Evolutionary conservation across 129 eudicot genomes (phyloP), one percentile per base, ranked within the genome.

Genomic region (Flaveria trinervia): DNA sequence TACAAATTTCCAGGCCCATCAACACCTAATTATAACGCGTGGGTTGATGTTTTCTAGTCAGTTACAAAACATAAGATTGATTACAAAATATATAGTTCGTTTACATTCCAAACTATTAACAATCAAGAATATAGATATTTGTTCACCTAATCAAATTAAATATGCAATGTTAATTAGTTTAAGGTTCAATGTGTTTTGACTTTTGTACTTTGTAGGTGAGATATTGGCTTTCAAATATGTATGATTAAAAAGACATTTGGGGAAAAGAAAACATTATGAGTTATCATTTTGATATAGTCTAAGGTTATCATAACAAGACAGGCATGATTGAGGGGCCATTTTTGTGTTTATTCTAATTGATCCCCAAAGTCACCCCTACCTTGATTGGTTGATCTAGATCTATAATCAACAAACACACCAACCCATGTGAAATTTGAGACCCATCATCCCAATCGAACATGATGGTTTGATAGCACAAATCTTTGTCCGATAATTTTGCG

Each of bases 401-500:
- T 33, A 30, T 30, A 13, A 62, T 30, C 69, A 66, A 66, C 71
- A 64, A 18, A 80, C 51, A 62, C 78, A 67, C 79, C 79, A 55
- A 66, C 79, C 84, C 84, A 80, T 80, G 83, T 72, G 83, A 80
- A 55, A 65, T 36, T 73, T 73, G 78, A 73, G 79, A 41, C 79
- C 51, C 79, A 73, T 43, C 55, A 73, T 43, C 60, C 69, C 74
- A 25, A 41, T 33, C n/a, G 69, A 80, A 80, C 83, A 73, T 73
- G 74, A 65, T 48, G 28, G 44, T 56, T 80, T 65, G 83, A 65
- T 80, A 12, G 18, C 79, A 65, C 78, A 80, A 51, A 72, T 54
- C 73, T 72, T 52, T 43, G 74, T 44, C 78, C 41, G 39, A 79
- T 64, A 25, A 73, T 65, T 30, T 54, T 50, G 46, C 60, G 23